Evolutionary conservation across 73 alveolate species (phyloP), one percentile per base, ranked within the genome.

Genomic region (Urostyla sp.): DNA sequence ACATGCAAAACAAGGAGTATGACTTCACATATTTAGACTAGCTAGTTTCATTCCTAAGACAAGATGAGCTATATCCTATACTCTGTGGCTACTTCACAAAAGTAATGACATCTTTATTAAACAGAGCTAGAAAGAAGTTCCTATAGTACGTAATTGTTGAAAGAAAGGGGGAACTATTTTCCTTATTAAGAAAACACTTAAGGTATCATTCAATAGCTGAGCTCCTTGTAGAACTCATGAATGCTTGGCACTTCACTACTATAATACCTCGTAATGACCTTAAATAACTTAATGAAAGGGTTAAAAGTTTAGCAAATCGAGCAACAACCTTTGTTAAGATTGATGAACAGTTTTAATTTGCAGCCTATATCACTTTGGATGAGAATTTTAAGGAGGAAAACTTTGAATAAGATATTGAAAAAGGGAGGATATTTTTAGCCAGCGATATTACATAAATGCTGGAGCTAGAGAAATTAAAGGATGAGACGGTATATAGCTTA

Each of bases 51-150:
- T n/a, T 66, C 34, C 66, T 66, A 2, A 63, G 44, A 15, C 4
- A 8, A 8, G 67, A 37, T 5, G 59, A 43, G 30, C 15, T 28
- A 6, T 8, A 66, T 18, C 80, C 80, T 10, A 66, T 66, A 13
- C 28, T 44, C 6, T 66, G 80, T 48, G 80, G 80, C 13, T 66
- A 66, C 49, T 66, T 66, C 67, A 66, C 37, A 40, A 66, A 66
- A 66, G 43, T 66, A 10, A 63, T 66, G 5, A 43, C 37, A 28
- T 59, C 80, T 3, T 45, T 66, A 6, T 5, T 66, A 18, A 63
- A 63, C 30, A 66, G 44, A 66, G 44, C 44, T 1, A 66, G 44
- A 44, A 18, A 37, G 27, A 66, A 66, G 46, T 31, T 66, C 59
- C 66, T 66, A 4, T n/a, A 66, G 13, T 66, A 66, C 46, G 13